Evolutionary conservation across 371 early-diverging fungal genomes (phyloP).

Genomic region (Mortierella sp.): DNA sequence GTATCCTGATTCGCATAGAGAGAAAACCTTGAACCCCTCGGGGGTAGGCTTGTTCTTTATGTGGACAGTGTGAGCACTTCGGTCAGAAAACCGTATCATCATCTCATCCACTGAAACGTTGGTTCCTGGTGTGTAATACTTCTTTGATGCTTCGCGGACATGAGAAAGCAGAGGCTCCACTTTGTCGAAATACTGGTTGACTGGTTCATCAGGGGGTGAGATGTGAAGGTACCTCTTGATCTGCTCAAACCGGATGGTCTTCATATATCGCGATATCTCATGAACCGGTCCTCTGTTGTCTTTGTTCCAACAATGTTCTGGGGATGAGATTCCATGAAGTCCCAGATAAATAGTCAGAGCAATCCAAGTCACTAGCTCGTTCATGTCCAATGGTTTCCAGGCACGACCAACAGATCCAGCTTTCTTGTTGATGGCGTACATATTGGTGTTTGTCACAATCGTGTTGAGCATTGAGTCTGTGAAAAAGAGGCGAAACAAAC

Average conservation of each 20-base stretch:
- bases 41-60: slow-evolving; percentile 11
- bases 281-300: background rate
- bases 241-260: background rate
- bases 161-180: slow-evolving; percentile 12
- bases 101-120: slow-evolving; percentile 25
- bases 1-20: slow-evolving; percentile 17
- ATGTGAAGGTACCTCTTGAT: slow-evolving; percentile 8
- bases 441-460: slow-evolving; percentile 24
- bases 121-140: slow-evolving; percentile 15
- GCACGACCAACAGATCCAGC: slow-evolving; percentile 8
- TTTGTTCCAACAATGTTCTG: background rate
- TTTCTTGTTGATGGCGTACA: slow-evolving; percentile 15
- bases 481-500: slow-evolving; percentile 20
- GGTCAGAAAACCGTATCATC: slow-evolving; percentile 19
- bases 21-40: slow-evolving; percentile 22
- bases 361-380: background rate
- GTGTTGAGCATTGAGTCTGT: slow-evolving; percentile 8
- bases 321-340: background rate
- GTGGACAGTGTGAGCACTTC: slow-evolving; percentile 18
- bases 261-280: background rate
- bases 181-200: slow-evolving; percentile 8
- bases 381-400: background rate
- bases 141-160: slow-evolving; percentile 13
- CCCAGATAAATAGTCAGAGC: slow-evolving; percentile 3
- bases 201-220: background rate